Percentiles rank a stretch among this genome's conserved stretches.
Conservation (phyloP, 768 basidiomycete genomes). For the Jaapia argillacea region DNA sequence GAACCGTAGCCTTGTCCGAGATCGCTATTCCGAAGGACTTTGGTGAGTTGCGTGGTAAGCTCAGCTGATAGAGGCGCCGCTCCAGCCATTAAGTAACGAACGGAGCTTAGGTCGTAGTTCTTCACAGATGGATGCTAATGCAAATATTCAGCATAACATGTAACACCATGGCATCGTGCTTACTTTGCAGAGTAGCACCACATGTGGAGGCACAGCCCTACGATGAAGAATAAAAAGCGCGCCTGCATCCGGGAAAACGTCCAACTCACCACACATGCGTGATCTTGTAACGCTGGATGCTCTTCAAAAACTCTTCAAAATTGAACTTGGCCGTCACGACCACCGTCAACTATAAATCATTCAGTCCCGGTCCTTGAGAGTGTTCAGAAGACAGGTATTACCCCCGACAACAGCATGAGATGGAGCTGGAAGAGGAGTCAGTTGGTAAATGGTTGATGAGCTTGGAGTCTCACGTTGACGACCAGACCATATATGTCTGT, state of each 20-base stretch:
- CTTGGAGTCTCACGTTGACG: conserved; percentile 12
- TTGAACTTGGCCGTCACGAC: conserved; percentile 23
- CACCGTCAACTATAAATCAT: conserved; percentile 13
- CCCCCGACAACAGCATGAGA: conserved; percentile 17
- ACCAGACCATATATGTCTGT: conserved; percentile 36
- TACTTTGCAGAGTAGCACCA: conserved; percentile 26
- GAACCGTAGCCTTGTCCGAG: conserved; percentile 52
- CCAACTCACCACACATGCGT: conserved; percentile 19
- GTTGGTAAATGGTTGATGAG: not conserved
- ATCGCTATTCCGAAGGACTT: conserved; percentile 39
- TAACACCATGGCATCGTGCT: not conserved
- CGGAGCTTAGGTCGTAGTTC: conserved; percentile 20
- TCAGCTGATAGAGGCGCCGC: conserved; percentile 25
- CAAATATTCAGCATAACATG: not conserved
- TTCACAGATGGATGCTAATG: conserved; percentile 18
- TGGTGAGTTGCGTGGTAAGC: conserved; percentile 30
- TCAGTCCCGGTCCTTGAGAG: not conserved
- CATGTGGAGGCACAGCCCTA: conserved; percentile 24
- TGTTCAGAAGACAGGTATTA: conserved; percentile 5
- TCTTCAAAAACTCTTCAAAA: conserved; percentile 18
- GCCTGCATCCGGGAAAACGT: not conserved
- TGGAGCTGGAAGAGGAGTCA: conserved; percentile 14
- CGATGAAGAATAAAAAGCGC: not conserved
- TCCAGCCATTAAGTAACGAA: conserved; percentile 19
- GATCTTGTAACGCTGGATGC: conserved; percentile 22